Evolutionary conservation across 257 asterid genomes (phyloP).

Genomic region (Solanum stenotomum): DNA sequence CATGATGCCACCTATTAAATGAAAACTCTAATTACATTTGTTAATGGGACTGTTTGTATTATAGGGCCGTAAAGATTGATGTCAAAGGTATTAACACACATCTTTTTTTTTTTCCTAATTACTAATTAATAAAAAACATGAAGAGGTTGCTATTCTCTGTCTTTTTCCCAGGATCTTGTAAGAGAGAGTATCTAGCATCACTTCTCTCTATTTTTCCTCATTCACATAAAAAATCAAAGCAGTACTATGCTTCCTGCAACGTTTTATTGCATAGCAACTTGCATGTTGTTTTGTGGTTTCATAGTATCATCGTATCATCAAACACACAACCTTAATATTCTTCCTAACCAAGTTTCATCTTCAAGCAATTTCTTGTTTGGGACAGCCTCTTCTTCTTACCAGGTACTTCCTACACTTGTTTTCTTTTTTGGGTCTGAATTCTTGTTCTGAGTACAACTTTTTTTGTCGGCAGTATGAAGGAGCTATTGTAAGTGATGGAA

Average conservation of each 20-base stretch:
- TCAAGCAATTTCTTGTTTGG: too few species aligned
- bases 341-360: too few species aligned
- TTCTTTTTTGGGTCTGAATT: neutral
- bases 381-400: too few species aligned
- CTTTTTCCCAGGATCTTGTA: neutral
- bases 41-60: too few species aligned
- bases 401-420: neutral
- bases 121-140: neutral
- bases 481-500: slow-evolving; percentile 29
- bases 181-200: neutral
- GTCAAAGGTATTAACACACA: neutral
- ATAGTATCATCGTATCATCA: too few species aligned
- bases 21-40: too few species aligned
- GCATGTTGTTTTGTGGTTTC: too few species aligned
- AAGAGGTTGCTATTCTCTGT: neutral
- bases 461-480: slow-evolving; percentile 29
- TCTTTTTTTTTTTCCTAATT: neutral
- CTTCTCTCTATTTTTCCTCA: neutral
- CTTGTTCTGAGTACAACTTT: neutral
- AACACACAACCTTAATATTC: too few species aligned
- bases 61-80: too few species aligned
- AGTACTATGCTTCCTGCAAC: too few species aligned
- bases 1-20: too few species aligned
- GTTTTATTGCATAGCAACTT: too few species aligned
- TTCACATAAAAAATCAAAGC: neutral